These are phyloP conservation scores for Saccharomycopsis sp. DNA, from an alignment of 805 yeast species.

Conservation along the genomic window DNA sequence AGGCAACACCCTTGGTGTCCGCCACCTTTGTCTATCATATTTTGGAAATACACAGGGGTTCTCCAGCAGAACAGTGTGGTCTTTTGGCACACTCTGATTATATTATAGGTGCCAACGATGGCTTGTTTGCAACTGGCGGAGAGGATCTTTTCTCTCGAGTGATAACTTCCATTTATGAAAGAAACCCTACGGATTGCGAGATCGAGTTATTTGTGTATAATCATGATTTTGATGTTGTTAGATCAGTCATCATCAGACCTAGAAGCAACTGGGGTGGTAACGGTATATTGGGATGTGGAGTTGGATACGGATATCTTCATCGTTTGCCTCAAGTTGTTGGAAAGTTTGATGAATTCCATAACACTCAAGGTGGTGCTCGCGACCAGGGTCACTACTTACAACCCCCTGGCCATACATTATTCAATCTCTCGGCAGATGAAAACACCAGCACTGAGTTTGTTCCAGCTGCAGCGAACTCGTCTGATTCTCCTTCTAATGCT, in stretches of 20 bases:
- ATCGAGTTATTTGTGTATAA: conserved; percentile 70
- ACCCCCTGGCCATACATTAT: conserved; percentile 19
- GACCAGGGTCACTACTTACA: conserved; percentile 20
- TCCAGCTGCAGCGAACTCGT: conserved; percentile 20
- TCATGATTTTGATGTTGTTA: conserved; percentile 72
- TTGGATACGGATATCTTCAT: conserved; percentile 87
- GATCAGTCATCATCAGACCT: conserved; percentile 80
- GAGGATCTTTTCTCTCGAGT: conserved; percentile 68
- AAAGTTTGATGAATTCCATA: conserved; percentile 26
- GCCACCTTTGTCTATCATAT: conserved; percentile 86
- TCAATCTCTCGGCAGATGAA: conserved; percentile 9
- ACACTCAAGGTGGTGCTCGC: conserved; percentile 21
- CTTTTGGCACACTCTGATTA: conserved; percentile 80
- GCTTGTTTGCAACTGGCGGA: conserved; percentile 78
- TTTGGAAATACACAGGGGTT: conserved; percentile 56
- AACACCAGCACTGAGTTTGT: conserved; percentile 14
- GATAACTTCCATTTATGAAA: conserved; percentile 43
- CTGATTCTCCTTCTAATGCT: conserved; percentile 5
- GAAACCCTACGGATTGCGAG: conserved; percentile 29
- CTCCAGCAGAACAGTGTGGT: conserved; percentile 81
- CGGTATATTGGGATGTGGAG: conserved; percentile 87
- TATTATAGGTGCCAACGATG: conserved; percentile 81
- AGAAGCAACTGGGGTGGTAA: conserved; percentile 71
- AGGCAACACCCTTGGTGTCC: conserved; percentile 66
- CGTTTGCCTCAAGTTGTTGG: conserved; percentile 63